Evolutionary conservation across 2,329 filamentous ascomycete genomes (phyloP).

Genomic region (Paracoccidioides brasiliensis): DNA sequence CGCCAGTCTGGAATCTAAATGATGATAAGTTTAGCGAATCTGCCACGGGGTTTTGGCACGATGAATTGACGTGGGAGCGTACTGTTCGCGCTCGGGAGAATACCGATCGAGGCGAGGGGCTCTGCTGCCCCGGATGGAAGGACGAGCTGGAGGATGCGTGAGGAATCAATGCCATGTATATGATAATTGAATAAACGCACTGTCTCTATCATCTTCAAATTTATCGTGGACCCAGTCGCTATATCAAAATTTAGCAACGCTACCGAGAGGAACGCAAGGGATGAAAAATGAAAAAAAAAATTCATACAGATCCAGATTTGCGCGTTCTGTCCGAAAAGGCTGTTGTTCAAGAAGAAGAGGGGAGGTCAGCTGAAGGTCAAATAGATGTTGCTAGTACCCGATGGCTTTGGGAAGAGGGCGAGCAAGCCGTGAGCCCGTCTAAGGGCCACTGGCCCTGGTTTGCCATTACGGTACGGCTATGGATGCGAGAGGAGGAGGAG

Average conservation of each 20-base stretch:
- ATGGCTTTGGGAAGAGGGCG: not conserved
- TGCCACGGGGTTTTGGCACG: not conserved
- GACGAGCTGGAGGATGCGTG: conserved; percentile 24
- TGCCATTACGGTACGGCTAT: conserved; percentile 24
- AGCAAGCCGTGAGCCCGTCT: not conserved
- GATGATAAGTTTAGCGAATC: not conserved
- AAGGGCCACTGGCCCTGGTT: conserved; percentile 16
- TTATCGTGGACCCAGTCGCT: conserved; percentile 93
- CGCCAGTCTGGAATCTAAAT: conserved; percentile 30
- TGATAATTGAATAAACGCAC: conserved; percentile 20
- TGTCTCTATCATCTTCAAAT: conserved; percentile 59
- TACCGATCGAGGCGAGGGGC: conserved; percentile 21
- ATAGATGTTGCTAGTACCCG: conserved; percentile 17
- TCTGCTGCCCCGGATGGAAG: conserved; percentile 32
- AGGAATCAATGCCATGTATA: conserved; percentile 7
- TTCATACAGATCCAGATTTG: conserved; percentile 34
- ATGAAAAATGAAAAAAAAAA: not conserved
- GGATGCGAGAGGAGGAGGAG: conserved; percentile 30
- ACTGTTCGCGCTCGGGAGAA: conserved; percentile 23
- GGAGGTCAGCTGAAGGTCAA: conserved; percentile 32
- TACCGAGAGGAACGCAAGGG: not conserved
- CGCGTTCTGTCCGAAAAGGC: conserved; percentile 33
- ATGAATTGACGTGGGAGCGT: conserved; percentile 12
- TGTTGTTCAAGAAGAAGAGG: conserved; percentile 26
- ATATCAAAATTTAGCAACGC: conserved; percentile 1